Evolutionary conservation across 768 basidiomycete species (phyloP), one percentile per base, ranked within the genome.

Genomic region (Calocybe cyanea): DNA sequence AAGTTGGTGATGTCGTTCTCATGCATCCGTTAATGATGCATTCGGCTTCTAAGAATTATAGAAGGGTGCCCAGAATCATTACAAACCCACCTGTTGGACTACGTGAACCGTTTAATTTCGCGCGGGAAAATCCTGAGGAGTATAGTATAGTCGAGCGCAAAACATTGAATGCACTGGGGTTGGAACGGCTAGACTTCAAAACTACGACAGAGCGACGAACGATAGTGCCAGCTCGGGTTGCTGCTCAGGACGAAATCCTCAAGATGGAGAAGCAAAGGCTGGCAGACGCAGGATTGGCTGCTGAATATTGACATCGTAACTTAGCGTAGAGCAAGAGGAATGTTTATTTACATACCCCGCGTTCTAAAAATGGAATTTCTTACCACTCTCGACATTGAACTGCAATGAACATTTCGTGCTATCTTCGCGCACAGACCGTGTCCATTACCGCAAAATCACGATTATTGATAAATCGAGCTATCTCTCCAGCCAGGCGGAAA

Each of bases 1-100:
- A 78, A 46, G 58, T 75, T 34, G 82, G 81, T n/a, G 82, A 83
- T 57, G 81, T 83, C 11, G 73, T 81, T 15, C 66, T 83, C 32
- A 64, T 82, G 64, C 80, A 83, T 60, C 78, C 81, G 10, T 60
- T 83, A 40, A 83, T 83, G 78, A 58, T 81, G 51, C 83, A 83
- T 54, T 76, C 80, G 10, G 81, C 81, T 9, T 77, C 78, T 24
- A 78, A 75, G 59, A 84, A 83, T 57, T 65, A 75, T 52, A 63
- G 75, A 32, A 74, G 82, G 19, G 61, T 70, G 15, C 78, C 76
- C 19, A 68, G 81, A 49, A 66, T 85, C 43, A 84, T 84, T 57
- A 81, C 81, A 35, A 85, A 84, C 52, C 81, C 82, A 43, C 80
- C 81, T 3, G 79, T 81, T 6, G 63, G 72, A 30, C 62, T 81